Percentiles rank a stretch among this genome's conserved stretches.
phyloP scores from a whole-genome alignment of 371 early-diverging fungal genomes.

The Lichtheimia hyalospora region DNA sequence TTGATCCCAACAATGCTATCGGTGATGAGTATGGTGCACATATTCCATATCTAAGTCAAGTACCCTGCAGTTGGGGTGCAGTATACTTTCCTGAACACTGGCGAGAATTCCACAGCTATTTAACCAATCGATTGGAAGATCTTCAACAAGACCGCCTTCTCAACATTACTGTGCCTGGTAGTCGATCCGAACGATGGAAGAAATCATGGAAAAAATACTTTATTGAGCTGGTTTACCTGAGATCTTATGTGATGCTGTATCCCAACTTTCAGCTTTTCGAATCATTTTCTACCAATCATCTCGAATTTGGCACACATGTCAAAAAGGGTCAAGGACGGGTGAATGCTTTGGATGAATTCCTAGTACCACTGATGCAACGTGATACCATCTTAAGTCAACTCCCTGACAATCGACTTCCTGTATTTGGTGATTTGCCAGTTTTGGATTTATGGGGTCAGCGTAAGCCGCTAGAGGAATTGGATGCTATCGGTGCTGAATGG shows the following conservation, averaged over 20 bases:
- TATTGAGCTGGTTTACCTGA: conserved; percentile 62
- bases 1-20: conserved; percentile 26
- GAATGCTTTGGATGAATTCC: conserved; percentile 40
- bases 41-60: conserved; percentile 54
- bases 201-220: conserved; percentile 70
- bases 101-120: conserved; percentile 63
- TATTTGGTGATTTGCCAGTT: conserved; percentile 48
- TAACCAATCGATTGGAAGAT: conserved; percentile 50
- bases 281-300: conserved; percentile 67
- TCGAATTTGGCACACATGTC: conserved; percentile 63
- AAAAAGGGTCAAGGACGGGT: conserved; percentile 44
- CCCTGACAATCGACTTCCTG: conserved; percentile 49
- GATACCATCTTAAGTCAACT: conserved; percentile 51
- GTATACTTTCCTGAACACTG: conserved; percentile 71
- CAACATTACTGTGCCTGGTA: conserved; percentile 54
- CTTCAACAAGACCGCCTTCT: conserved; percentile 40
- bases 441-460: conserved; percentile 60
- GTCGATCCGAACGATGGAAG: conserved; percentile 60
- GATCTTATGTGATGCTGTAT: conserved; percentile 66
- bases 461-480: conserved; percentile 37
- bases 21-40: conserved; percentile 34
- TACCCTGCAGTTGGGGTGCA: conserved; percentile 72
- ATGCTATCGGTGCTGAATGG: conserved; percentile 37
- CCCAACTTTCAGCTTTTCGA: conserved; percentile 62
- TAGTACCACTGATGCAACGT: conserved; percentile 61